Base-by-base conservation (phyloP, 164 flowering plant genomes). In the Akebia trifoliata region DNA sequence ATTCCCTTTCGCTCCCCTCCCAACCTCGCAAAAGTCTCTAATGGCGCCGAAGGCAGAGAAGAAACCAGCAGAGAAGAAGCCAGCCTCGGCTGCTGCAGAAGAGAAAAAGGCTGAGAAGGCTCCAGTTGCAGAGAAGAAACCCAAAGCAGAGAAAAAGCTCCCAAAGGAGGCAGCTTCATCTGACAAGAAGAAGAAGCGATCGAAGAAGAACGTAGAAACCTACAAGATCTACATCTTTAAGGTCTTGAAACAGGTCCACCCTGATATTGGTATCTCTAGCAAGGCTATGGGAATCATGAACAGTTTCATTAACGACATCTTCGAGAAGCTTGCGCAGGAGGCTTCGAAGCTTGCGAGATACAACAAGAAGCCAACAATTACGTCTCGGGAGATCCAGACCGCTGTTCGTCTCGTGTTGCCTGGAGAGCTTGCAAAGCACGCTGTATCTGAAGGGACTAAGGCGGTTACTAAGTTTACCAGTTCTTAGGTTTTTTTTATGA, bases 261-360 rank as follows among this genome's bases (percentile, higher is more conserved):
- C 72, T 20, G 72, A 69, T 26, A 63, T 69, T 18, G 72, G 72
- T 20, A 69, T 69, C 1, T 74, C 78, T 18, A 68, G 73, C 59
- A 71, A 74, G 54, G 78, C 78, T n/a, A 74, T 74, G 78, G 75
- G 78, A 1, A 75, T 75, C 40, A 75, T 75, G 78, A 75, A 72
- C 65, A 67, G 72, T 50, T 74, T 74, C 54, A 71, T 74, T 35
- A 74, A 74, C 17, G 78, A 74, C 44, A 75, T 74, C 26, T 74
- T 74, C 38, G 75, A 74, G 69, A 74, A 74, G 62, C 68, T 75
- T n/a, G 72, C 75, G 10, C 66, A 60, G 50, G 75, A 72, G 55
- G 53, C 79, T 6, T 69, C 76, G 2, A 54, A 62, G 22, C 63
- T 75, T n/a, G 76, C 79, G 2, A 43, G 76, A 48, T 75, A 75